Base-by-base conservation (phyloP, 129 eudicot species). In the Escallonia herrerae region DNA sequence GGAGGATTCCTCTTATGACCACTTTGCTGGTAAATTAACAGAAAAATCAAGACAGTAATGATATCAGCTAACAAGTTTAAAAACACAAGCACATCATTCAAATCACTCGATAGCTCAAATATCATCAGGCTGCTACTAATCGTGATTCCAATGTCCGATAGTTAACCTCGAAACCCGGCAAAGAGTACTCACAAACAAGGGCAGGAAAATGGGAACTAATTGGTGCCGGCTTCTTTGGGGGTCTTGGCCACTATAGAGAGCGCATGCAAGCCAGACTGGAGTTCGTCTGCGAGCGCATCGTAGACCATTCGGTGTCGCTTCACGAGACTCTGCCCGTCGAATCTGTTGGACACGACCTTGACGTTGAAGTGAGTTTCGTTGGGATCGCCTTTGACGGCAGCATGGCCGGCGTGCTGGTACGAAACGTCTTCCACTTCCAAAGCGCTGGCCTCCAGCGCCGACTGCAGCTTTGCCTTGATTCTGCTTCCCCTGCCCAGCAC, bases 281-380 rank as follows among this genome's bases (percentile, higher is more conserved):
- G 84, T 64, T 83, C 88, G 45, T 79, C 88, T 12, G 72, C 58
- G 59, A 83, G 58, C 40, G 76, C 70, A n/a, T 79, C 84, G 57
- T 83, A 83, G 61, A 83, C 80, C 82, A 83, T 72, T 56, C 84
- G 82, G 64, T 83, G 88, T 40, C 84, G 79, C 54, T 83, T 83
- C 6, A 82, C 82, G 7, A 83, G 82, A 41, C 15, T 56, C 39
- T 83, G 82, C 15, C 84, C 84, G 49, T 83, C 82, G 69, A 83
- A 83, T 57, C 72, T 75, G 54, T 15, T 49, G 37, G 87, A 82
- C 2, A 83, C 84, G 51, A 83, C 68, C 54, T 68, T 68, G 10
- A 83, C 69, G 54, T 83, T 83, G 62, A 83, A 83, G 15, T 83
- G 87, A 12, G 87, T 78, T 67, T 82, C 87, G 64, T 61, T 72